phyloP scores from a whole-genome alignment of 2,329 filamentous ascomycete species.

The Neoascochyta sp. region DNA sequence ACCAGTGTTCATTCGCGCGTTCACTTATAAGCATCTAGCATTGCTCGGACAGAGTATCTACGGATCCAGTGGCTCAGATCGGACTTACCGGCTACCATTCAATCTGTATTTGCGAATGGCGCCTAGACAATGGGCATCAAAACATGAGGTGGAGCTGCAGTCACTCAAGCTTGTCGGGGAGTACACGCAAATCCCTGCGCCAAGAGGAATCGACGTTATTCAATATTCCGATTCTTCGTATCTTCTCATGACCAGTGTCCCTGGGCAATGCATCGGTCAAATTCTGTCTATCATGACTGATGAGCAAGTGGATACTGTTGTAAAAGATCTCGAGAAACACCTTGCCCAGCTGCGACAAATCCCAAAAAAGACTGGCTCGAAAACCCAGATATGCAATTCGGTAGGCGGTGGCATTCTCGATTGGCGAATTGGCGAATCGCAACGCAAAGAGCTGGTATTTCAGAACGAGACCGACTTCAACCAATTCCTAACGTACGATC shows the following conservation, averaged over 20 bases:
- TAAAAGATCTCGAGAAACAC: conserved; percentile 10
- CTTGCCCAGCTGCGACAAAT: conserved; percentile 12
- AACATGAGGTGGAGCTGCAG: conserved; percentile 12
- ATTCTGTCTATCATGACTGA: conserved; percentile 14
- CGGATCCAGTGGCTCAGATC: conserved; percentile 11
- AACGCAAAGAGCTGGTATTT: conserved; percentile 9
- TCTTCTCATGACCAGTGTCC: conserved; percentile 14
- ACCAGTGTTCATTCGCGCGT: conserved; percentile 10
- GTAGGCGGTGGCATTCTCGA: conserved; percentile 14
- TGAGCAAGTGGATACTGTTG: conserved; percentile 7
- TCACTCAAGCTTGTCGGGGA: conserved; percentile 9
- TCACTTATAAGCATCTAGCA: conserved; percentile 10
- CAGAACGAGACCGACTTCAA: conserved; percentile 6
- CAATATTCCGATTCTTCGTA: conserved; percentile 10
- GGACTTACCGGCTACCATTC: conserved; percentile 13
- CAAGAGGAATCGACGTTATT: conserved; percentile 10
- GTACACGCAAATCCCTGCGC: conserved; percentile 10
- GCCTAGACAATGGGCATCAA: conserved; percentile 10
- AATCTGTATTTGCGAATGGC: conserved; percentile 14
- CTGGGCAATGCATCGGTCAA: conserved; percentile 8
- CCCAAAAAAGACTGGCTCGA: conserved; percentile 10
- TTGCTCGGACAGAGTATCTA: conserved; percentile 6
- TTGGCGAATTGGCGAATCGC: conserved; percentile 14
- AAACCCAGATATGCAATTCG: conserved; percentile 13
- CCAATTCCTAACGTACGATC: conserved; percentile 6